Conservation (phyloP, 1,284 basidiomycete species). For the Trichosporon sp. region DNA sequence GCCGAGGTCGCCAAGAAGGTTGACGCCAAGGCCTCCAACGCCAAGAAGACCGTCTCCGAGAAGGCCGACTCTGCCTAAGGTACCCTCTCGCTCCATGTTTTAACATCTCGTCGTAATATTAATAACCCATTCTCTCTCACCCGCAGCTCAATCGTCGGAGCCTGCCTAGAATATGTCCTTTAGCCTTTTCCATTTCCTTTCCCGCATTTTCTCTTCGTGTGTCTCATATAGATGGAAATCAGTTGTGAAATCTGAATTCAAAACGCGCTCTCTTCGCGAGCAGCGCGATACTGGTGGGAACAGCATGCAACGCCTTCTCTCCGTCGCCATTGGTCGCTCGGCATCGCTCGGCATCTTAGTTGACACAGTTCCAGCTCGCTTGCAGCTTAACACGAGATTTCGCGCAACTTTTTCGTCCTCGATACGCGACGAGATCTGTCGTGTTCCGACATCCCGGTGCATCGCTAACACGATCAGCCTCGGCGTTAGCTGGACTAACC, state of each 20-base stretch:
- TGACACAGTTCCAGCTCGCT: no score
- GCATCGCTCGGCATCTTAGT: no score
- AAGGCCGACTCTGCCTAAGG: slow-evolving; percentile 12
- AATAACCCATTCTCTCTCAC: not conserved
- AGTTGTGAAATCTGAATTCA: not conserved
- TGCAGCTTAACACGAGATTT: no score
- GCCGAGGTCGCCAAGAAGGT: slow-evolving; percentile 19
- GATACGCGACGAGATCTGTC: no score
- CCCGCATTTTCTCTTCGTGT: slow-evolving; percentile 9
- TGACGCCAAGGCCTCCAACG: slow-evolving; percentile 12
- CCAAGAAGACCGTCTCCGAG: slow-evolving; percentile 6
- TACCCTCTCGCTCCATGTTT: not conserved
- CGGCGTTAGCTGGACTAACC: no score
- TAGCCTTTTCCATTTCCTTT: not conserved
- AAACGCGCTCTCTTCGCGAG: not conserved
- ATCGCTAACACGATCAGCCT: no score
- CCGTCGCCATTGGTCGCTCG: not conserved
- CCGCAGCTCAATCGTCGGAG: not conserved
- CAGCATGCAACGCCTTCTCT: not conserved
- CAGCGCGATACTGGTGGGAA: not conserved
- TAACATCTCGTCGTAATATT: slow-evolving; percentile 10
- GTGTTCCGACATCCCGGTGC: no score
- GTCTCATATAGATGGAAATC: slow-evolving; percentile 12
- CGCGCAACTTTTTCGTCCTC: no score
- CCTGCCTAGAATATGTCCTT: not conserved